These are phyloP conservation scores for Parastagonospora avenae DNA, from an alignment of 2,329 filamentous ascomycete species.

Conservation along the genomic window DNA sequence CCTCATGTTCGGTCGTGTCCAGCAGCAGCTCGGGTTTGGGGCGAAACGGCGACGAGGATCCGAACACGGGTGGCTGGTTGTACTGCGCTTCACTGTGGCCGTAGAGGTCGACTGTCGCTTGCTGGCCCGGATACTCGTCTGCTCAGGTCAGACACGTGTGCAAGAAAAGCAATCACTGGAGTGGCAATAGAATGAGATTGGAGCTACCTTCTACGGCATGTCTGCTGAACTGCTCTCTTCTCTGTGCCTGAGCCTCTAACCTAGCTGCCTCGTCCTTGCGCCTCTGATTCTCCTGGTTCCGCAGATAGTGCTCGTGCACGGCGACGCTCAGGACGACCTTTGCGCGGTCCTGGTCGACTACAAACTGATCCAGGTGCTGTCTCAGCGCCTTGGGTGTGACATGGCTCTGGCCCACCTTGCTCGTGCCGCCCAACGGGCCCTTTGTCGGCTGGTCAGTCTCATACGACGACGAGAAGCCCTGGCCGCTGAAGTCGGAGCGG, in stretches of 20 bases:
- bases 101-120: constrained; percentile 53
- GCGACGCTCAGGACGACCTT: constrained; percentile 93
- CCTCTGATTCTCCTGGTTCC: constrained; percentile 75
- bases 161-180: constrained; percentile 12
- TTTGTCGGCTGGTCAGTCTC: constrained; percentile 65
- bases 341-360: constrained; percentile 92
- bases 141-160: constrained; percentile 31
- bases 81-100: constrained; percentile 16
- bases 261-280: constrained; percentile 81
- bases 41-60: constrained; percentile 25
- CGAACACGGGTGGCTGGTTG: constrained; percentile 22
- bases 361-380: constrained; percentile 90
- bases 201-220: constrained; percentile 77
- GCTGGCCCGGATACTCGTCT: constrained; percentile 69
- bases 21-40: constrained; percentile 51
- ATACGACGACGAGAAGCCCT: constrained; percentile 67
- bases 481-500: constrained; percentile 66
- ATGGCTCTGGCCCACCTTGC: constrained; percentile 61
- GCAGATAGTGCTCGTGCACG: constrained; percentile 96
- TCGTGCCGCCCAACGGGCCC: constrained; percentile 66
- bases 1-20: constrained; percentile 55
- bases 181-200: constrained; percentile 18
- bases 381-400: constrained; percentile 74
- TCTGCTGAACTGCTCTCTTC: constrained; percentile 69
- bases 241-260: constrained; percentile 70